phyloP scores from a whole-genome alignment of 306 rosid species.

The Corylus heterophylla region DNA sequence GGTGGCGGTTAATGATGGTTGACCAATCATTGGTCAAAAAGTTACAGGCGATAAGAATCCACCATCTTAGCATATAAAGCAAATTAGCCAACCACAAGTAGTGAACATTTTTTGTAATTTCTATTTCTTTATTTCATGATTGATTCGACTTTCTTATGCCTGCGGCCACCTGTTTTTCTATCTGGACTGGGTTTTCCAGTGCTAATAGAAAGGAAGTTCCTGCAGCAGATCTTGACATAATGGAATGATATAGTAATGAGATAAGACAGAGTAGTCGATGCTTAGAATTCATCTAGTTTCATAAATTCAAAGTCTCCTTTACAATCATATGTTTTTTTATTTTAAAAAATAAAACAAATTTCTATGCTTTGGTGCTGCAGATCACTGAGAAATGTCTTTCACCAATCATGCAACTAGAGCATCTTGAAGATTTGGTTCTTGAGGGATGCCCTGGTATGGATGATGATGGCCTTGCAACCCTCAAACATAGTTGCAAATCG shows the following conservation, averaged over 20 bases:
- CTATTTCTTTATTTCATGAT: not conserved
- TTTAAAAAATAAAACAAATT: not conserved
- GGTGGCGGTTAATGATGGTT: not conserved
- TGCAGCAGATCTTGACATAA: not conserved
- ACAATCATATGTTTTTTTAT: not conserved
- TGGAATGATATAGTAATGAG: not conserved
- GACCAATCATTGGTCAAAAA: conserved; percentile 14
- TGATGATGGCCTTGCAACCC: conserved; percentile 40
- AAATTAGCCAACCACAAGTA: not conserved
- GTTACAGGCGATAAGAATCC: not conserved
- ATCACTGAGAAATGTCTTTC: conserved; percentile 52
- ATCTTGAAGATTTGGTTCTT: conserved; percentile 49
- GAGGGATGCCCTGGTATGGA: conserved; percentile 56
- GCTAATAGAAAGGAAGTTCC: not conserved
- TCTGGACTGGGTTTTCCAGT: not conserved
- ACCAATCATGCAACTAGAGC: conserved; percentile 34
- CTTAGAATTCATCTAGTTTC: not conserved
- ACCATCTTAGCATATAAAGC: not conserved
- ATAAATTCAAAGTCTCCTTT: not conserved
- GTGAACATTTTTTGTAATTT: not conserved
- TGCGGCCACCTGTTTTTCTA: not conserved
- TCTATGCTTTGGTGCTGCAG: conserved; percentile 18
- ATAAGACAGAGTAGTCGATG: not conserved
- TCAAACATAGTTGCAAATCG: conserved; percentile 26
- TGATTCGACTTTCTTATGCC: not conserved